phyloP scores from a whole-genome alignment of 2,329 filamentous ascomycete species.

The Monosporascus ibericus region DNA sequence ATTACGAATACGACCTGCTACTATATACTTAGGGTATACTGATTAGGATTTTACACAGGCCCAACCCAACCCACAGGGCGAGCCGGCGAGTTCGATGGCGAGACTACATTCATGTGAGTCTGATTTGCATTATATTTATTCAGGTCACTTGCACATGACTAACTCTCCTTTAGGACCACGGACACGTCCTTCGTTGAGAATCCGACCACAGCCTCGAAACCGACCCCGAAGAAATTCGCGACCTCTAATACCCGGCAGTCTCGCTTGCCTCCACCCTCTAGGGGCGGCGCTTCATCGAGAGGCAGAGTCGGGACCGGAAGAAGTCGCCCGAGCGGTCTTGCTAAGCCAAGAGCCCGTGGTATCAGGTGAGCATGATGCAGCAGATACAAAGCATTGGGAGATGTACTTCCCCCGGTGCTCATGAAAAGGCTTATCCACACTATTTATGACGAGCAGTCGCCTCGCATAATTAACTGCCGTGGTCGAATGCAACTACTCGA shows the following conservation, averaged over 20 bases:
- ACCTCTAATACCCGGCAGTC: conserved; percentile 39
- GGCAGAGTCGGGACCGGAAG: conserved; percentile 30
- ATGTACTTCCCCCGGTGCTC: too few relatives aligned
- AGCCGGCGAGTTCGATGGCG: conserved; percentile 42
- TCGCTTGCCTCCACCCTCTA: conserved; percentile 38
- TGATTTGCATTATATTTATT: conserved; percentile 8
- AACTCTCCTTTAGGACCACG: conserved; percentile 59
- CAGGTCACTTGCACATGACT: background rate
- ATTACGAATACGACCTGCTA: conserved; percentile 7
- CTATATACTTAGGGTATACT: background rate
- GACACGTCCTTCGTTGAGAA: conserved; percentile 90
- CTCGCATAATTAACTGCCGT: background rate
- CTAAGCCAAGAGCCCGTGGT: conserved; percentile 39
- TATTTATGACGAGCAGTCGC: background rate
- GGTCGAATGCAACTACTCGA: background rate
- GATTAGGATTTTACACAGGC: conserved; percentile 3
- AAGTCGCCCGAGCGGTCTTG: conserved; percentile 40
- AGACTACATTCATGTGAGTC: conserved; percentile 79
- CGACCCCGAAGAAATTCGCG: conserved; percentile 38
- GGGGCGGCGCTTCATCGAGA: conserved; percentile 31
- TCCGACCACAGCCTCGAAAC: conserved; percentile 53
- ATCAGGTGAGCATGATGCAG: conserved; percentile 30
- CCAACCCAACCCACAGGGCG: conserved; percentile 24
- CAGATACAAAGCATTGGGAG: too few relatives aligned
- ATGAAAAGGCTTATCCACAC: background rate